Base-by-base conservation (phyloP, 306 rosid species). In the Alnus glutinosa region DNA sequence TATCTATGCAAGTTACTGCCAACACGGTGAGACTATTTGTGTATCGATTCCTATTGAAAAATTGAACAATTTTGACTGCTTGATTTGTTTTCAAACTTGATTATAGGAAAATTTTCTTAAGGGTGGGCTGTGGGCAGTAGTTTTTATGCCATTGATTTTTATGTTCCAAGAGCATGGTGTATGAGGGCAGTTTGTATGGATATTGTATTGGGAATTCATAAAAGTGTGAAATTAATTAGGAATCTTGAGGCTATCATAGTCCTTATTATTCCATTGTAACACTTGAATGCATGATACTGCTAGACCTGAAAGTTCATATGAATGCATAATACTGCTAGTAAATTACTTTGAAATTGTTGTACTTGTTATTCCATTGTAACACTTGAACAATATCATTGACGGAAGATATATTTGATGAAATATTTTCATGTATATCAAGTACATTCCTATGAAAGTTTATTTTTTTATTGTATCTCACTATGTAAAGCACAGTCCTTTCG, bases 1-100 rank as follows among this genome's bases (percentile, higher is more conserved):
- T 44, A 86, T 92, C 70, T 95, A 89, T 88, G 92, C 98, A 75
- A 90, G 96, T 84, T 95, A 92, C 83, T 95, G 98, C 68, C 98
- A 94, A 77, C 97, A 89, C 44, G 91, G 98, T 94, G 72, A 88
- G 92, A 51, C 71, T 63, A 63, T 80, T 23, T 71, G 63, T 75
- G 37, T 16, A 9, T 77, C 81, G 19, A 9, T 82, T 69, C 48
- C 2, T 76, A 3, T 54, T 34, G 8, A 67, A 7, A 39, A 36
- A 62, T 44, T 71, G 62, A 58, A 54, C 49, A 67, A 18, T 42
- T 6, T 39, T 61, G 75, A 79, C 68, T 54, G 34, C 61, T 67
- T 36, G 62, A n/a, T 52, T 67, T 48, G 39, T 68, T 75, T 73
- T 28, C 48, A 54, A 80, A 37, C 70, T 30, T 77, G 8, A 18